Conservation (phyloP, 441 rosid species). For the Sinapis alba region DNA sequence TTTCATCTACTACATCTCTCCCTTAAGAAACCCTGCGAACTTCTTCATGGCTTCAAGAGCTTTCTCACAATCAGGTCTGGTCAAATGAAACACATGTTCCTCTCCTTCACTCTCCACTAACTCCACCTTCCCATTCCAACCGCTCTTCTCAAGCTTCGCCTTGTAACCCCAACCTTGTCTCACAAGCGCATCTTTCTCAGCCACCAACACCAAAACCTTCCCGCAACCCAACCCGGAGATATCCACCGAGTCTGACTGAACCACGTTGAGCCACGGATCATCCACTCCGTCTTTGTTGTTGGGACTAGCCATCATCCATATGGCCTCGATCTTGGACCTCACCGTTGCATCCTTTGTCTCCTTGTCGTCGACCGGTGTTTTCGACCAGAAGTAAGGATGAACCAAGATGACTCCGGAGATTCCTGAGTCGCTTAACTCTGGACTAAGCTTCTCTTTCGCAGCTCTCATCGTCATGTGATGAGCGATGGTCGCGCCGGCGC, state of each 20-base stretch:
- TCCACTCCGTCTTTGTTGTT: conserved; percentile 36
- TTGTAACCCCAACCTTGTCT: conserved; percentile 50
- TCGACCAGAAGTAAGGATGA: conserved; percentile 46
- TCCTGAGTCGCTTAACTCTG: conserved; percentile 21
- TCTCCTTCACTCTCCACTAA: conserved; percentile 50
- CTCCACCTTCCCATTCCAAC: conserved; percentile 49
- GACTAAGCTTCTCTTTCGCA: conserved; percentile 30
- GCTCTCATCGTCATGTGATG: conserved; percentile 50
- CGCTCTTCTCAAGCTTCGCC: conserved; percentile 45
- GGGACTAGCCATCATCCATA: conserved; percentile 45
- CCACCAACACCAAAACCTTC: conserved; percentile 48
- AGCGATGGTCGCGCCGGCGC: conserved; percentile 59
- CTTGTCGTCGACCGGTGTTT: conserved; percentile 33
- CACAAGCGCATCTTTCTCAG: conserved; percentile 51
- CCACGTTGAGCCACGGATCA: conserved; percentile 49
- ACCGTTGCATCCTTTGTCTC: conserved; percentile 15
- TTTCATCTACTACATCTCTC: neutral
- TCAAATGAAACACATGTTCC: conserved; percentile 52
- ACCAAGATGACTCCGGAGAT: conserved; percentile 34
- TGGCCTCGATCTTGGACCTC: conserved; percentile 18
- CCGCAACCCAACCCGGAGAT: conserved; percentile 41
- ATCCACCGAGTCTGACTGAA: conserved; percentile 35
- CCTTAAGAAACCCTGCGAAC: conserved; percentile 11
- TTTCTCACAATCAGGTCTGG: conserved; percentile 39
- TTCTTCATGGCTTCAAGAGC: conserved; percentile 30